Evolutionary conservation across 2,329 filamentous ascomycete species (phyloP), one percentile per base, ranked within the genome.

Genomic region (Phialophora macrospora): DNA sequence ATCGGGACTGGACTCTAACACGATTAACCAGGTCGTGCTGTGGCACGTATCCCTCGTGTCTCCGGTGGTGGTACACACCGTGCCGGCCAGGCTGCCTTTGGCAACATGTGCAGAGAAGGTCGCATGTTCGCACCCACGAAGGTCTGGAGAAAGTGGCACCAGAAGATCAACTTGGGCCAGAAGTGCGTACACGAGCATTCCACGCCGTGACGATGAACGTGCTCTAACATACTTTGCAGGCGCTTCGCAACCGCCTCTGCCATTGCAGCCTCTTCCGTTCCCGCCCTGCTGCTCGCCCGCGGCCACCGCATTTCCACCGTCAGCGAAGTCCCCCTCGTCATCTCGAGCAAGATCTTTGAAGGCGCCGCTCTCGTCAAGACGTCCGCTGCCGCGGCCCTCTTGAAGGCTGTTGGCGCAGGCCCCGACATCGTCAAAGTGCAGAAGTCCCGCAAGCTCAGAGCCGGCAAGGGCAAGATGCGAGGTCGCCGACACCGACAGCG

Each of bases 121-220:
- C 95, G 95, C 86, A 99, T 99, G 95, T 99, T 99, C 86, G 95
- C 95, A 76, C 95, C 95, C 75, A 99, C 95, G 85, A 99, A 99
- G 90, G 91, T 97, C 86, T 99, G 95, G 96, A 89, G 95, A 83
- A 97, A 97, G 88, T 99, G 95, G 96, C 95, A 99, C 88, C 88
- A 97, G 87, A 98, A 98, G 93, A 88, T 99, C 89, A 97, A 96
- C 88, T 88, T 96, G 83, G 91, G 91, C 83, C 95, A 99, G 89
- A 97, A 95, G 92, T 93, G 81, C 83, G 88, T 20, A 17, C 9
- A 34, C 22, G 7, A 22, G 6, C 51, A n/a, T 22, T 11, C 20
- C 12, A 30, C 22, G 34, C 26, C 17, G 75, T 68, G 62, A 34
- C 61, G 59, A 72, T 71, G 76, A 68, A 66, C 17, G 9, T 26